Base-by-base conservation (phyloP, 768 basidiomycete genomes). In the Amanita pallidorosea region DNA sequence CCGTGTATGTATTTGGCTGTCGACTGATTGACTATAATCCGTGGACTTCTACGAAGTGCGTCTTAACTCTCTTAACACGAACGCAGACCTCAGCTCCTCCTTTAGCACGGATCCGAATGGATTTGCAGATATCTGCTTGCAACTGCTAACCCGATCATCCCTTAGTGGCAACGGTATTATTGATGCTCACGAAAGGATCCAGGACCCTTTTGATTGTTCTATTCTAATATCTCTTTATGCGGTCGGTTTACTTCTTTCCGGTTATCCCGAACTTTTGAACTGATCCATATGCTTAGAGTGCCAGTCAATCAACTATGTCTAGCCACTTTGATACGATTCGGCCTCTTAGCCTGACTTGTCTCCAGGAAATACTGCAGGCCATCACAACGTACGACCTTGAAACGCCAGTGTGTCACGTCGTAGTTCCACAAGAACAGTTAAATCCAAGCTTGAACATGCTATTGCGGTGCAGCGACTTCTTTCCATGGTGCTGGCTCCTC, bases 401-500 rank as follows among this genome's bases (percentile, higher is more conserved):
- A 22, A 41, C 17, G 3, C 42, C 50, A 6, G n/a, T 45, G 20
- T 8, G 12, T 34, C 7, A n/a, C 20, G 7, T 51, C 15, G 23
- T 29, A 47, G 25, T 43, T 18, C 65, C 61, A 15, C 56, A 50
- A 22, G 56, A 58, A 40, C 49, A 56, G 17, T 60, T 74, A 5
- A 74, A 80, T 59, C 51, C 57, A 41, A 62, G 81, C 9, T 73
- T 75, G 52, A 61, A 43, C 5, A 68, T 83, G 18, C 60, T 88
- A n/a, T 49, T 84, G n/a, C 65, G 65, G 53, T 86, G 80, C 78
- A 76, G 79, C 27, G 55, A 69, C 9, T 64, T 74, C 9, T 61
- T 83, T 2, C 71, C 75, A 1, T 87, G 85, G 85, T 70, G 69
- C 49, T 89, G 87, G 85, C 63, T 60, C 9, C 62, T 72, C 6